These are phyloP conservation scores for Pythium dissotocum DNA, from an alignment of 352 stramenopile genomes.

Conservation along the genomic window DNA sequence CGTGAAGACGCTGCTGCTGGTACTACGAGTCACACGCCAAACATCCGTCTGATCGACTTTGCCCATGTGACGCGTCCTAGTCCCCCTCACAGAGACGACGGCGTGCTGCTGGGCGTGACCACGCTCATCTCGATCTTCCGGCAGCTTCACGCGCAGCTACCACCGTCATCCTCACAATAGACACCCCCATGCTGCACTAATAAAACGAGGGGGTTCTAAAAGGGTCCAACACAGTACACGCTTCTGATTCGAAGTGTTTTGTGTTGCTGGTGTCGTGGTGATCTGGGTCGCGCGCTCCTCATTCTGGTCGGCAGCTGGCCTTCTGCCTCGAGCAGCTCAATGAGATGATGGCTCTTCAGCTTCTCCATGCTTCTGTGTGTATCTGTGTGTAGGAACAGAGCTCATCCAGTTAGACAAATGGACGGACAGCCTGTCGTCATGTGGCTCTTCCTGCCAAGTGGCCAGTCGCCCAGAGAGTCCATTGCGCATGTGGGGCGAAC, in stretches of 20 bases:
- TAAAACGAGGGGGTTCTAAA: neutral
- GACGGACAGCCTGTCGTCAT: neutral
- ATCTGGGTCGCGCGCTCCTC: neutral
- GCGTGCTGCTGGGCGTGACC: slow-evolving; percentile 54
- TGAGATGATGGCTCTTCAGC: neutral
- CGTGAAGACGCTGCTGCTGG: neutral
- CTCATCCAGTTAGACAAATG: too few relatives aligned
- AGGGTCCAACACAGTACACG: neutral
- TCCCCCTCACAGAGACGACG: slow-evolving; percentile 45
- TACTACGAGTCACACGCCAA: slow-evolving; percentile 6
- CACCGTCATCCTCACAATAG: neutral
- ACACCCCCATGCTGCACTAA: neutral
- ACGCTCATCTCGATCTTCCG: slow-evolving; percentile 59
- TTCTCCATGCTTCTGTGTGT: neutral
- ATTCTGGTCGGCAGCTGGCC: neutral
- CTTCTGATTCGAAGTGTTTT: neutral
- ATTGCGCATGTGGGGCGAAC: neutral
- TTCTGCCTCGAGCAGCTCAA: neutral
- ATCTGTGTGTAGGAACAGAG: neutral
- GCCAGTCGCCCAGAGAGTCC: neutral
- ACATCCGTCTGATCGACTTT: slow-evolving; percentile 87
- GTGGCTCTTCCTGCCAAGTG: neutral
- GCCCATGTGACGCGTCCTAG: slow-evolving; percentile 47
- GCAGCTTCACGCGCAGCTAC: slow-evolving; percentile 30
- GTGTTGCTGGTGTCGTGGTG: neutral